Base-by-base conservation (phyloP, 441 rosid species). In the Breynia disticha region DNA sequence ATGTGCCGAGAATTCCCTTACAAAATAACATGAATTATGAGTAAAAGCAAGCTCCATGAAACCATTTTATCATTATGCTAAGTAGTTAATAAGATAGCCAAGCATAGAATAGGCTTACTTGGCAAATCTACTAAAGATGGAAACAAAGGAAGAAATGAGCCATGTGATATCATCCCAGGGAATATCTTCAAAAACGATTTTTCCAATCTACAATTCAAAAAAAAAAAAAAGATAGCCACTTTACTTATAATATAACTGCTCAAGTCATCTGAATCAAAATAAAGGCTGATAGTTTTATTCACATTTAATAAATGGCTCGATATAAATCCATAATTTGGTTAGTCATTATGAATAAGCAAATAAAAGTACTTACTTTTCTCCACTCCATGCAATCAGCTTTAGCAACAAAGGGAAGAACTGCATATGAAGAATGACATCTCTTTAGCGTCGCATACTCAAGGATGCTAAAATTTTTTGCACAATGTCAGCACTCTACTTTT, bases 351-450 rank as follows among this genome's bases (percentile, higher is more conserved):
- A 28, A 28, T 28, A 4, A 28, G 35, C 35, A 28, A 28, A 28
- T 6, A 15, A 28, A 22, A 52, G 43, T 35, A 67, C 94, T 77
- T 79, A 91, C 96, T 80, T 93, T 65, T 79, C 88, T 73, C 98
- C 91, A 32, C 86, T 81, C 96, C 97, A 88, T 32, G 91, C 96
- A 67, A 88, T 84, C 68, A 93, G 78, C 86, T 93, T 93, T 52
- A 88, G 79, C 78, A 88, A 68, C 86, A 93, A 71, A 7, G 98
- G 98, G 51, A 88, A 93, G 71, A 88, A 93, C 97, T 93, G 86
- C 76, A 78, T 58, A 28, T 28, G 44, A 41, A 41, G 44, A 11
- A 41, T 41, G 13, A 57, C 45, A 60, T 15, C 59, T 49, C 7
- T 46, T 21, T 55, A 57, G 45, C 54, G 44, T 72, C 35, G 66